A percentile compares a stretch with the other conserved stretches of the same genome.
phyloP scores from a whole-genome alignment of 768 basidiomycete species.

The Boletus rex-veris region DNA sequence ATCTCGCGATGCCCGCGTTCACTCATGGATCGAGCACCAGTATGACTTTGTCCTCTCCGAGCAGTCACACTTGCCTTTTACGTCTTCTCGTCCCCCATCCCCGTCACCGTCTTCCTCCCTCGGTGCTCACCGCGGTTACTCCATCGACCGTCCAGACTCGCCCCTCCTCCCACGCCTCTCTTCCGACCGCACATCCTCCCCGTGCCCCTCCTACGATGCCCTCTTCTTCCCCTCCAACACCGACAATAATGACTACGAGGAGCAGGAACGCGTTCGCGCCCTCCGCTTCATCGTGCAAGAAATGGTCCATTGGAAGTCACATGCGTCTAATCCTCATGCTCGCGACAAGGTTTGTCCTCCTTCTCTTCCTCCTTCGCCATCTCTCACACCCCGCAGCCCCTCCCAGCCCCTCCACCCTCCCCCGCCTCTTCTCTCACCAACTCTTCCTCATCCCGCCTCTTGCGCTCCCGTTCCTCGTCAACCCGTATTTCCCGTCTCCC shows the following conservation, averaged over 20 bases:
- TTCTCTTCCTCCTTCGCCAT: background rate
- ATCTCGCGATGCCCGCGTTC: conserved; percentile 28
- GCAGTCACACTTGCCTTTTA: conserved; percentile 3
- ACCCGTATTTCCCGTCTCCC: conserved; percentile 31
- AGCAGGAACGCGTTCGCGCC: conserved; percentile 33
- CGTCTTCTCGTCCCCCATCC: conserved; percentile 18
- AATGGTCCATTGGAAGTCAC: conserved; percentile 30
- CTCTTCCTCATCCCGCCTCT: conserved; percentile 24
- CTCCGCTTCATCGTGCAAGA: conserved; percentile 37
- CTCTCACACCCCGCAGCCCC: conserved; percentile 10
- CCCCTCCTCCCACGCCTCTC: conserved; percentile 29
- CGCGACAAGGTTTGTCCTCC: conserved; percentile 12
- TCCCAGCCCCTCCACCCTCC: conserved; percentile 26
- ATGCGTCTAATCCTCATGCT: background rate
- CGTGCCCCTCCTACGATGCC: conserved; percentile 32
- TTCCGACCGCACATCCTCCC: conserved; percentile 21
- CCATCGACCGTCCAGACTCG: conserved; percentile 29
- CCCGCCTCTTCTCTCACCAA: conserved; percentile 27
- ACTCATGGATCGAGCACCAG: conserved; percentile 36
- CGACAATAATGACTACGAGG: conserved; percentile 18
- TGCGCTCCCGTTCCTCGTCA: conserved; percentile 31
- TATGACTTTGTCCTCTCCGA: conserved; percentile 34
- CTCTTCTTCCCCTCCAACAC: conserved; percentile 29
- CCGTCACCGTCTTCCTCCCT: conserved; percentile 33
- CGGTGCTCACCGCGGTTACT: conserved; percentile 22